phyloP scores from a whole-genome alignment of 768 basidiomycete species.

The Kwoniella bestiolae region DNA sequence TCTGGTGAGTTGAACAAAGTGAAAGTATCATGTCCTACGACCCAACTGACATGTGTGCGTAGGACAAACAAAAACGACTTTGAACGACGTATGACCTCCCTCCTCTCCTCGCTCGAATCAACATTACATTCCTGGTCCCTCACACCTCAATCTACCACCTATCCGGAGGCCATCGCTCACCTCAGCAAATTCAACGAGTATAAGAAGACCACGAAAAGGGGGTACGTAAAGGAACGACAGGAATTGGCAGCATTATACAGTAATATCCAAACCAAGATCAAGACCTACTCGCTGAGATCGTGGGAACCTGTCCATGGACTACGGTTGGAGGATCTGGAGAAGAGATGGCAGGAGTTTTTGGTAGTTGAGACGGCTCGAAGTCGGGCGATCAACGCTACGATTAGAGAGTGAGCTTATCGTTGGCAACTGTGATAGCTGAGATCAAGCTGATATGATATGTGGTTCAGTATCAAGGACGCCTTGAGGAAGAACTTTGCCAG shows the following conservation, averaged over 20 bases:
- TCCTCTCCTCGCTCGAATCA: slow-evolving; percentile 68
- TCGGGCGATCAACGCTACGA: slow-evolving; percentile 82
- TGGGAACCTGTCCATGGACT: slow-evolving; percentile 80
- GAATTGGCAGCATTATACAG: slow-evolving; percentile 85
- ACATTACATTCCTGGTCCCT: slow-evolving; percentile 74
- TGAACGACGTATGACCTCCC: slow-evolving; percentile 75
- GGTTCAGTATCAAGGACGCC: slow-evolving; percentile 55
- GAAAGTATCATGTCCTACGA: background rate
- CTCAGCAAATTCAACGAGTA: slow-evolving; percentile 74
- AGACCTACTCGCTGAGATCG: slow-evolving; percentile 82
- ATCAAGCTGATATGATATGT: background rate
- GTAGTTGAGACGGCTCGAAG: slow-evolving; percentile 76
- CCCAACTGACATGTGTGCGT: background rate
- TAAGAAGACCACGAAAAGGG: slow-evolving; percentile 81
- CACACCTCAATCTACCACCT: slow-evolving; percentile 71
- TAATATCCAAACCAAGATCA: slow-evolving; percentile 90
- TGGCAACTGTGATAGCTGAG: too few species aligned
- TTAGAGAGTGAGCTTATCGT: slow-evolving; percentile 70
- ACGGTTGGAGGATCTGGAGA: slow-evolving; percentile 72
- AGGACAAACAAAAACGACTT: slow-evolving; percentile 71
- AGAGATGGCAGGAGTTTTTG: slow-evolving; percentile 74
- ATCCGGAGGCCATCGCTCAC: slow-evolving; percentile 77
- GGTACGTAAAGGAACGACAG: slow-evolving; percentile 87
- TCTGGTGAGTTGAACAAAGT: slow-evolving; percentile 44
- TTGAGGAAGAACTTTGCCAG: slow-evolving; percentile 52